These are phyloP conservation scores for Nidula niveotomentosa DNA, from an alignment of 1,284 basidiomycete genomes.

Conservation along the genomic window DNA sequence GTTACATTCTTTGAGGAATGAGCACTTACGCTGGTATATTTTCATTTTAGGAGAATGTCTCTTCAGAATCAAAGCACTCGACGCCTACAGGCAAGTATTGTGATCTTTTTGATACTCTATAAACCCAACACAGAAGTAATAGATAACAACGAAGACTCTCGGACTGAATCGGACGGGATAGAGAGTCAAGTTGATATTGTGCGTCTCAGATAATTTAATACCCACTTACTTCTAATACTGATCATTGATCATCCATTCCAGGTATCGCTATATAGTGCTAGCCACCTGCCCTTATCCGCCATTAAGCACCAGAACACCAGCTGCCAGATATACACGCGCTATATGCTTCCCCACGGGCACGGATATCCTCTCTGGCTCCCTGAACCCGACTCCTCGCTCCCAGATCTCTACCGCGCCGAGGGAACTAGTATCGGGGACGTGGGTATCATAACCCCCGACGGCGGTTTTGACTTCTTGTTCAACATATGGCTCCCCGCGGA, in stretches of 20 bases:
- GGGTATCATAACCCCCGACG: constrained; percentile 22
- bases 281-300: background rate
- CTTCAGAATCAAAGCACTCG: no score
- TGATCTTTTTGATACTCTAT: no score
- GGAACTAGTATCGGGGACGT: constrained; percentile 29
- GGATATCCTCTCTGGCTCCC: constrained; percentile 32
- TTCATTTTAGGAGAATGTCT: no score
- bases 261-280: background rate
- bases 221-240: background rate
- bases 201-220: no score
- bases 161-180: no score
- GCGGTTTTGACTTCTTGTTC: constrained; percentile 32
- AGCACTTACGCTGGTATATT: no score
- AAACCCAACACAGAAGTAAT: no score
- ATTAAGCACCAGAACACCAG: background rate
- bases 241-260: background rate
- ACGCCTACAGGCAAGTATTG: no score
- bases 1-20: no score
- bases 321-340: constrained; percentile 3
- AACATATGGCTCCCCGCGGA: constrained; percentile 24
- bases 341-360: constrained; percentile 9
- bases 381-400: constrained; percentile 16
- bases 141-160: no score
- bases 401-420: constrained; percentile 15
- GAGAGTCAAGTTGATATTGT: no score